These are phyloP conservation scores for Hypoxylon sp. DNA, from an alignment of 2,329 filamentous ascomycete genomes.

Conservation along the genomic window DNA sequence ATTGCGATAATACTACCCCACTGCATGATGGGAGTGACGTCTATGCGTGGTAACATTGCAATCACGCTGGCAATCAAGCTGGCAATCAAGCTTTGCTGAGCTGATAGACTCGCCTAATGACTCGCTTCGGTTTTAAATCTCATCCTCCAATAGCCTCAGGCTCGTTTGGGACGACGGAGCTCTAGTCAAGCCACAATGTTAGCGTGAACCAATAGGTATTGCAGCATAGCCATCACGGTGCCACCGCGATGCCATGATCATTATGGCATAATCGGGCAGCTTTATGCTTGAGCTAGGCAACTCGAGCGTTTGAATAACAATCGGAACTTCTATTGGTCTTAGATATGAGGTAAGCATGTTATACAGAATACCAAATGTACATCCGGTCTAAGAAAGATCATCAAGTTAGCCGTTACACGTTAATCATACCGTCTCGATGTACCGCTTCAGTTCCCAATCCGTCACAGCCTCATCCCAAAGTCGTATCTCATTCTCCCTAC, in stretches of 20 bases:
- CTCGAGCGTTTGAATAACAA: not conserved
- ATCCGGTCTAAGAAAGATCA: conserved; percentile 16
- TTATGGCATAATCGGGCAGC: too few species aligned
- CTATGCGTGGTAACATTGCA: not conserved
- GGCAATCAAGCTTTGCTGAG: too few species aligned
- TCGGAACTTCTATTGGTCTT: conserved; percentile 2
- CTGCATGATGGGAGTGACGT: not conserved
- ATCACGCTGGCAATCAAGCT: not conserved
- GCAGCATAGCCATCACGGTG: too few species aligned
- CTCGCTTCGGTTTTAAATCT: not conserved
- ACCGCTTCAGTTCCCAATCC: conserved; percentile 88
- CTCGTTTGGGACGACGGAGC: not conserved
- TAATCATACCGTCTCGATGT: conserved; percentile 79
- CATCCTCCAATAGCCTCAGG: not conserved
- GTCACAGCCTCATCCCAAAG: conserved; percentile 97
- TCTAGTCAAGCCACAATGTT: too few species aligned
- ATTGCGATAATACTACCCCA: conserved; percentile 1
- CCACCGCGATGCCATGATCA: too few species aligned
- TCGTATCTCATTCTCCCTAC: conserved; percentile 89
- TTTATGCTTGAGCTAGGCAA: not conserved
- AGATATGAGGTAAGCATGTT: not conserved
- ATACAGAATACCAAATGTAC: conserved; percentile 25
- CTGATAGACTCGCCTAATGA: too few species aligned
- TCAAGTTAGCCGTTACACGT: not conserved
- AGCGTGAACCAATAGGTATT: too few species aligned